Conservation (phyloP, 495 filamentous ascomycete genomes). For the Sordaria brevicollis region DNA sequence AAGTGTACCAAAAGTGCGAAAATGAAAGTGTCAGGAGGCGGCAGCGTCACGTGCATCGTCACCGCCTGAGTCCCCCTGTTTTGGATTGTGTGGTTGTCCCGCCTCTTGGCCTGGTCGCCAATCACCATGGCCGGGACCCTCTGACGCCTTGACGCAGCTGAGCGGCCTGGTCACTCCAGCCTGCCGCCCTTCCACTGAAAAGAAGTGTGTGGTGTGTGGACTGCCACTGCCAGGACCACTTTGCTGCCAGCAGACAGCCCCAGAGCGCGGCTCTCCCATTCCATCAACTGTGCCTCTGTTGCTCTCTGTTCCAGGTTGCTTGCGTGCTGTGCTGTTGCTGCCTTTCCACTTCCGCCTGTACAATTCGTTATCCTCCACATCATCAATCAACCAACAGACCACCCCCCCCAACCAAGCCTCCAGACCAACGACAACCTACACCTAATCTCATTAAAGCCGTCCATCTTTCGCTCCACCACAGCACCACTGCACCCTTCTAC, state of each 20-base stretch:
- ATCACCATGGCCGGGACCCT: slow-evolving; percentile 11
- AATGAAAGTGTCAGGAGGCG: neutral
- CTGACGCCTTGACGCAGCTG: slow-evolving; percentile 25
- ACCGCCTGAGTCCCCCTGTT: neutral
- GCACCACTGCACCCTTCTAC: slow-evolving; percentile 1
- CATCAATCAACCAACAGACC: slow-evolving; percentile 12
- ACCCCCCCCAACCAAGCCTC: neutral
- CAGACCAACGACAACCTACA: neutral
- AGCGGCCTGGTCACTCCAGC: neutral
- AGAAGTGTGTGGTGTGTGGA: neutral
- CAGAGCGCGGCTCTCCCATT: slow-evolving; percentile 7
- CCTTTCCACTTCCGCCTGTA: slow-evolving; percentile 7
- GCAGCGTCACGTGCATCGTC: slow-evolving; percentile 1
- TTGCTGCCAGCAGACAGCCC: neutral
- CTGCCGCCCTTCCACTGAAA: neutral
- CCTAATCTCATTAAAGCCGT: neutral
- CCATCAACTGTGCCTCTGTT: slow-evolving; percentile 2
- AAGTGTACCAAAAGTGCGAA: neutral
- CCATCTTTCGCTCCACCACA: slow-evolving; percentile 3
- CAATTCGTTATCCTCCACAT: slow-evolving; percentile 20
- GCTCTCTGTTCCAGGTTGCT: neutral
- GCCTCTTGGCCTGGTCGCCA: neutral
- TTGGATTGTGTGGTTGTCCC: neutral
- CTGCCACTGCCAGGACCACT: neutral
- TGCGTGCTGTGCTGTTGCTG: neutral